Base-by-base conservation (phyloP, 2,329 filamentous ascomycete species). In the Fusarium torreyae region DNA sequence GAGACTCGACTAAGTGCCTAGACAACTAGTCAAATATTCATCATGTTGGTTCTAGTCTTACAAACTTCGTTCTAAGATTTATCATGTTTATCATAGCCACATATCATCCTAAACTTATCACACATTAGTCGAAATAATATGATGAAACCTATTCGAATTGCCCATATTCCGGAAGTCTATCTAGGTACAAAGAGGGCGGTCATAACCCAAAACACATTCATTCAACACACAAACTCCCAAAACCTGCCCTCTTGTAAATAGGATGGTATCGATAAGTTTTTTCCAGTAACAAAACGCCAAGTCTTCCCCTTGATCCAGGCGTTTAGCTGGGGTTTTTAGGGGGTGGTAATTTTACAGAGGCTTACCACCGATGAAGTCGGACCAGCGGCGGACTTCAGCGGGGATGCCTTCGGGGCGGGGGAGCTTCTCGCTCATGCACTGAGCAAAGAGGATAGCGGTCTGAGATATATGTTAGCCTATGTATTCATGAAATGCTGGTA, bases 361-460 rank as follows among this genome's bases (percentile, higher is more conserved):
- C 87, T 94, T 94, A 76, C 91, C 91, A 70, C 94, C 94, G 76
- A 97, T 92, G 81, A 98, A 99, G 76, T 98, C 91, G 71, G 93
- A 97, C 96, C 96, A 99, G 77, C 91, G 91, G 80, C 92, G 91
- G 76, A 98, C 96, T 83, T 99, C 96, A 48, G 88, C 85, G 48
- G 96, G 96, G 69, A 98, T 95, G 55, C 94, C 95, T 78, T 96
- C 93, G 66, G 89, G 84, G 76, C 93, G 90, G 66, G 96, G 96
- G 50, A 99, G 87, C 86, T 98, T 99, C 87, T 94, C 93, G 82
- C 87, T 96, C 93, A 99, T 97, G 83, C 96, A 98, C 81, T 94
- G 93, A 66, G 96, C 94, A 77, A 98, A 98, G 75, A 98, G 92
- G 70, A 96, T 91, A 64, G 96, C 95, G 74, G 96, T 99, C 94